Conservation (phyloP, 75 land plant species). For the Ceratopteris richardii region DNA sequence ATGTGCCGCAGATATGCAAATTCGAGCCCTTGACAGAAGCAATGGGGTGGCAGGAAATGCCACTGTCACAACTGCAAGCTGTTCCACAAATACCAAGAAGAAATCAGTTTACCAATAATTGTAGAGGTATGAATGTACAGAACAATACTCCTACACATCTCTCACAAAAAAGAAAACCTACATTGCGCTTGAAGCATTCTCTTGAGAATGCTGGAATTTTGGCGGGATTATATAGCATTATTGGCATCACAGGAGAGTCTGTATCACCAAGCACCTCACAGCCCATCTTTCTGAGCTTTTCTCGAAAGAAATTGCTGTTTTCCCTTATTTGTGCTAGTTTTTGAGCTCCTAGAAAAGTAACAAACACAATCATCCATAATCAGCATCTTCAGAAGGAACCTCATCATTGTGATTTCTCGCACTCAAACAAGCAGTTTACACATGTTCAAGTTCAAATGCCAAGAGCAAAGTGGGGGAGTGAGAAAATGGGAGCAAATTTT, state of each 20-base stretch:
- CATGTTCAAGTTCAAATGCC: no score
- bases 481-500: no score
- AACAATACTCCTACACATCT: no score
- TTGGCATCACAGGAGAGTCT: conserved; percentile 97
- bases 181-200: conserved; percentile 81
- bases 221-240: conserved; percentile 95
- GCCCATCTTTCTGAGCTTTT: conserved; percentile 84
- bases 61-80: conserved; percentile 87
- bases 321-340: conserved; percentile 83
- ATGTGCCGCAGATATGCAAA: conserved; percentile 88
- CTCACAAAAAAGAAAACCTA: conserved; percentile 24
- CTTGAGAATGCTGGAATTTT: conserved; percentile 92
- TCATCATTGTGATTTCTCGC: no score
- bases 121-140: neutral
- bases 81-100: conserved; percentile 3
- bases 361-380: neutral
- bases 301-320: conserved; percentile 86
- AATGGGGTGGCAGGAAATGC: conserved; percentile 88
- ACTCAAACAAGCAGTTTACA: no score
- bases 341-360: conserved; percentile 49
- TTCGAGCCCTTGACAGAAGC: conserved; percentile 68
- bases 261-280: conserved; percentile 90
- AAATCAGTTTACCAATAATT: neutral
- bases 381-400: neutral
- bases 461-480: no score